Percentiles rank a stretch among this genome's conserved stretches.
Evolutionary conservation across 352 stramenopile species (phyloP).

Genomic region (Peronospora tabacina): DNA sequence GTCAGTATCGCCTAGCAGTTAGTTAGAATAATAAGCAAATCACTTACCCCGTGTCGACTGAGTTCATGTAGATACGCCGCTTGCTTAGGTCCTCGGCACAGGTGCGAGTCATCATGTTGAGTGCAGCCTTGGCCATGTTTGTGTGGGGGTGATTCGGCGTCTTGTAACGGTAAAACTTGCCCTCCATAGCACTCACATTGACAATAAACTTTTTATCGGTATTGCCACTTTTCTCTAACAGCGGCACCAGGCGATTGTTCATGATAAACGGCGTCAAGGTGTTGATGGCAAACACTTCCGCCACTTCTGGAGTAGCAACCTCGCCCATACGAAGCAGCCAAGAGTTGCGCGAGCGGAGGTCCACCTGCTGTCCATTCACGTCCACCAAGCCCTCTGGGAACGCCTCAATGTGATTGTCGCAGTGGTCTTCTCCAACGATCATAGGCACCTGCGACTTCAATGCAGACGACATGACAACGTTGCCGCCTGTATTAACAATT

Average conservation of each 20-base stretch:
- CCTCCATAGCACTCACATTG: slow-evolving; percentile 97
- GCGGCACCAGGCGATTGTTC: slow-evolving; percentile 88
- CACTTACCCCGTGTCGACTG: slow-evolving; percentile 92
- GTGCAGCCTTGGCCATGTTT: slow-evolving; percentile 96
- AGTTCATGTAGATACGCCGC: slow-evolving; percentile 95
- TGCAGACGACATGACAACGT: slow-evolving; percentile 58
- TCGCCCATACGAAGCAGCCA: slow-evolving; percentile 94
- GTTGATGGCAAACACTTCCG: slow-evolving; percentile 91
- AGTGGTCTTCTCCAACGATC: slow-evolving; percentile 62
- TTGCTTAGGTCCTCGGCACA: slow-evolving; percentile 92
- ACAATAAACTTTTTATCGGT: slow-evolving; percentile 90
- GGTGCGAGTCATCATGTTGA: slow-evolving; percentile 98
- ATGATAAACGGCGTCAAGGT: slow-evolving; percentile 96
- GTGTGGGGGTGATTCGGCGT: slow-evolving; percentile 95
- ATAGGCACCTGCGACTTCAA: slow-evolving; percentile 79
- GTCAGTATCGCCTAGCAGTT: not conserved
- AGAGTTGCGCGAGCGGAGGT: slow-evolving; percentile 91
- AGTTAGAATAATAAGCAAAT: slow-evolving; percentile 1
- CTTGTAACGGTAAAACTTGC: slow-evolving; percentile 98
- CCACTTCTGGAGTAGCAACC: slow-evolving; percentile 80
- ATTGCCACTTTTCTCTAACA: slow-evolving; percentile 67
- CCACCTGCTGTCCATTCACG: slow-evolving; percentile 94
- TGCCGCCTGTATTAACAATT: slow-evolving; percentile 14
- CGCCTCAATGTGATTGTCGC: slow-evolving; percentile 40
- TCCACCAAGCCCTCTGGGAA: slow-evolving; percentile 84